Evolutionary conservation across 352 stramenopile genomes (phyloP).

Genomic region (Globisporangium barbulae): DNA sequence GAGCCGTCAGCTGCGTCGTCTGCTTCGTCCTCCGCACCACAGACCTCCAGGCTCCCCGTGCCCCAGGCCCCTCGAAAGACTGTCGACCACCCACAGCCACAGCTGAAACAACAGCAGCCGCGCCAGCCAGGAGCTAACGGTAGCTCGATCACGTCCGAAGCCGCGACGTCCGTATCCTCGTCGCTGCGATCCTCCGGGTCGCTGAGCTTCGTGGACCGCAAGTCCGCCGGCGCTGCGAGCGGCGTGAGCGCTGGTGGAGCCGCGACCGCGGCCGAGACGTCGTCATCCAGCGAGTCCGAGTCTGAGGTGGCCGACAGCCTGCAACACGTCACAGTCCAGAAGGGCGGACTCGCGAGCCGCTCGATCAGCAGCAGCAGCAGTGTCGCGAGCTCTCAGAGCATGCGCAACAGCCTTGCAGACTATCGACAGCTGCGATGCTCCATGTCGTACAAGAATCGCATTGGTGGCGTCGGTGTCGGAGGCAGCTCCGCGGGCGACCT

Average conservation of each 20-base stretch:
- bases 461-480: slow-evolving; percentile 11
- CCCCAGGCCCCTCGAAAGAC: not conserved
- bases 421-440: slow-evolving; percentile 79
- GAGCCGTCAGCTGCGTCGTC: not conserved
- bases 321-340: not conserved
- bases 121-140: slow-evolving; percentile 7
- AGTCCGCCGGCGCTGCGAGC: slow-evolving; percentile 35
- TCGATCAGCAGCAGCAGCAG: slow-evolving; percentile 17
- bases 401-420: slow-evolving; percentile 41
- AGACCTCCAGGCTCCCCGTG: not conserved
- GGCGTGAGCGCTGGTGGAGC: slow-evolving; percentile 12
- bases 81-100: slow-evolving; percentile 3
- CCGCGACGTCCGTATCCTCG: slow-evolving; percentile 41
- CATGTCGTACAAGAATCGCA: slow-evolving; percentile 87
- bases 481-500: slow-evolving; percentile 1
- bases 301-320: slow-evolving; percentile 6
- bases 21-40: not conserved
- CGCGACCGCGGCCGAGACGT: slow-evolving; percentile 11
- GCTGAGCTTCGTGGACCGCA: slow-evolving; percentile 39
- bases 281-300: slow-evolving; percentile 18
- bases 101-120: not conserved
- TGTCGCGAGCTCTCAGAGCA: slow-evolving; percentile 16
- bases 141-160: slow-evolving; percentile 24
- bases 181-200: slow-evolving; percentile 53
- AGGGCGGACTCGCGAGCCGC: slow-evolving; percentile 3